Conservation (phyloP, 441 rosid species). For the Erysimum cheiri region DNA sequence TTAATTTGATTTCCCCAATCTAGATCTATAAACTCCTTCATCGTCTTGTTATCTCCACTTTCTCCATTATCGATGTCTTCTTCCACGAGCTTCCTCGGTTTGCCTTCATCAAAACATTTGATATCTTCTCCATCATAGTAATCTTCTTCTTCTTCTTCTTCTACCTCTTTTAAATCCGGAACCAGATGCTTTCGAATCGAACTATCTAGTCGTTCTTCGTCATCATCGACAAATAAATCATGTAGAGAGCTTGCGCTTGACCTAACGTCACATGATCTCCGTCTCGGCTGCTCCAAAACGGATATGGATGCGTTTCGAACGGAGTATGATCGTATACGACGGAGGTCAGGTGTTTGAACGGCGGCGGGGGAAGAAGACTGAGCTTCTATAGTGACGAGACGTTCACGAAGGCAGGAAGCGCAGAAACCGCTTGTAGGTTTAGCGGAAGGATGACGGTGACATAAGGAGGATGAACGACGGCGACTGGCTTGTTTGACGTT, state of each 20-base stretch:
- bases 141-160: conserved; percentile 45
- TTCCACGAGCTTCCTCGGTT: conserved; percentile 10
- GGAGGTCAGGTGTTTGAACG: conserved; percentile 47
- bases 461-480: conserved; percentile 67
- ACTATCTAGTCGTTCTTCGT: conserved; percentile 26
- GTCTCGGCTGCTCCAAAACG: conserved; percentile 39
- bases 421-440: conserved; percentile 79
- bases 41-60: conserved; percentile 52
- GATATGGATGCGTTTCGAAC: conserved; percentile 38
- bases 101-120: conserved; percentile 31
- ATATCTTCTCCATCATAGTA: conserved; percentile 38
- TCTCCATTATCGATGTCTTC: conserved; percentile 12
- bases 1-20: conserved; percentile 50
- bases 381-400: conserved; percentile 61
- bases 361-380: conserved; percentile 44
- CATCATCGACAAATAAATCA: conserved; percentile 51
- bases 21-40: conserved; percentile 80
- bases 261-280: conserved; percentile 49
- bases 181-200: conserved; percentile 28
- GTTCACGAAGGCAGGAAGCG: conserved; percentile 92
- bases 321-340: conserved; percentile 61
- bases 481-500: conserved; percentile 46
- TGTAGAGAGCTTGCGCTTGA: conserved; percentile 47
- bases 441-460: conserved; percentile 72
- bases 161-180: conserved; percentile 45